Base-by-base conservation (phyloP, 1,139 yeast genomes). In the Lodderomyces beijingensis region DNA sequence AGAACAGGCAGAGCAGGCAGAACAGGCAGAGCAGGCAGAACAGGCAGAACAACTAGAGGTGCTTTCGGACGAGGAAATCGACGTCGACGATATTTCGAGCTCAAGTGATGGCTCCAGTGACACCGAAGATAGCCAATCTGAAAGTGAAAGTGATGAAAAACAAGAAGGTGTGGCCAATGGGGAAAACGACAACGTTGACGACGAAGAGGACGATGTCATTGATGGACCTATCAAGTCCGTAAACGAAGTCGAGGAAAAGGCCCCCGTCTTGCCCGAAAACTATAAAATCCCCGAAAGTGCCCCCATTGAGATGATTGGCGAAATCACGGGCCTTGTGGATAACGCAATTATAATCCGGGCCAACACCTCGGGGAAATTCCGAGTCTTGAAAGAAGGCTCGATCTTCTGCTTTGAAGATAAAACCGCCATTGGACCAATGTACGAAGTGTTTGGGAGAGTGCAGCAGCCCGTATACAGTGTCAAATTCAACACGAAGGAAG, bases 381-480 rank as follows among this genome's bases (percentile, higher is more conserved):
- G 91, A 28, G 83, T 89, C 1, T 64, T 93, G 25, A 84, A 81
- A 42, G 96, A 88, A 37, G 83, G 81, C 17, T 81, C 96, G 0
- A 67, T 89, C 1, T 66, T 91, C 12, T 87, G 96, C 51, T 68
- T 88, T 32, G 81, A 78, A 44, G 89, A 85, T 50, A 69, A 80
- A 32, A 67, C 74, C 1, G 63, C 84, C 0, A 48, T 93, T n/a
- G 99, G 99, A 0, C 79, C 84, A 1, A 61, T 91, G 10, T 84
- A 77, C 49, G 99, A 91, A 53, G 86, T 88, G 0, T 88, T 91
- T 63, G 99, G 99, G 0, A 79, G 88, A 16, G 70, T 91, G 6
- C 86, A 86, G 43, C 60, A 76, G n/a, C 98, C 98, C 0, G 65
- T 81, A 29, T 89, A 86, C 51, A 65, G 95, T 25, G 80, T 91